Evolutionary conservation across 305 asterid genomes (phyloP), one percentile per base, ranked within the genome.

Genomic region (Fraxinus dipetala): DNA sequence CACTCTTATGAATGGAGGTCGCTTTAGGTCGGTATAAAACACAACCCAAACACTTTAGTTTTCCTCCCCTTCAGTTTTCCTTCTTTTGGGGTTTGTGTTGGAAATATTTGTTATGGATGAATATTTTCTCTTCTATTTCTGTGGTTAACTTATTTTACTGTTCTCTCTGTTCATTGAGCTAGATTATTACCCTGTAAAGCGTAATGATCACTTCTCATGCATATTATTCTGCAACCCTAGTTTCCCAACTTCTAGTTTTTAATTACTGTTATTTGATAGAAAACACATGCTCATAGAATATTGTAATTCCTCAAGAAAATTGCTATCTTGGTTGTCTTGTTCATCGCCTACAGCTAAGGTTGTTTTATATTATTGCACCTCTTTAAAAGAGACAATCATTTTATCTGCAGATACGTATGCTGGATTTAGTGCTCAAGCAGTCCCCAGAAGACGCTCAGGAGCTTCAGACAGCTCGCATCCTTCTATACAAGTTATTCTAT

Each of bases 401-500:
- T 43, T 81, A 63, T 79, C 75, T 86, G 90, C 90, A 96, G 99
- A 93, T 96, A 77, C 89, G 95, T 18, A 91, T 93, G 92, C 85
- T 96, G 91, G 98, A 94, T 89, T 91, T 95, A 92, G 98, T 94
- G 86, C 90, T 96, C 81, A 91, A 90, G 89, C 90, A 86, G 89
- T 91, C 96, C 79, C 86, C 88, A 72, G 96, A 91, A 89, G 98
- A 93, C 86, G 95, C 98, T 34, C 90, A 82, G 88, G 99, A 96
- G 87, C 90, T 93, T 87, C 97, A 90, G 90, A 96, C 94, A 59
- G 97, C 97, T 70, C 95, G 99, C 14, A 79, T 93, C 87, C 98
- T 94, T 85, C 95, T 96, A 69, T 96, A 94, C 93, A 96, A 96
- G 93, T 89, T 96, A 87, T 94, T 96, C 88, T 96, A 96, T 79